Base-by-base conservation (phyloP, 768 basidiomycete genomes). In the Boletellus ananas region DNA sequence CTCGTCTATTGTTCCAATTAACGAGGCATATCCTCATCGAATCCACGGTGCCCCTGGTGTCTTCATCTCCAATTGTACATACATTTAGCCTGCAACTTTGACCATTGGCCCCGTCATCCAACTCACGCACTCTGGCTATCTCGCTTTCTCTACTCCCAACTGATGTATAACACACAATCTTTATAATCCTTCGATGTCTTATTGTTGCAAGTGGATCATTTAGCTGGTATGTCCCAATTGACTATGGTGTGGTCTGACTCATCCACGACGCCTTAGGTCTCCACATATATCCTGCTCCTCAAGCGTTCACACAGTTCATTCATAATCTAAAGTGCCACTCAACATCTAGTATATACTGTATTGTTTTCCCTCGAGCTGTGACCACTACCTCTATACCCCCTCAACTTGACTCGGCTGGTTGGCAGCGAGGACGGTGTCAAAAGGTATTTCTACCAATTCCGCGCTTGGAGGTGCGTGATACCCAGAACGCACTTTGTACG, bases 301-400 rank as follows among this genome's bases (percentile, higher is more conserved):
- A 11, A 29, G 9, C 27, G 11, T 27, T 8, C 20, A 13, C 10
- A 23, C 40, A 27, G 8, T 34, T 16, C 47, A 33, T 41, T 21
- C 23, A 34, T 52, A 50, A 43, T 33, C 21, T 65, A 51, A 36
- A 44, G 23, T 45, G 40, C 27, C 23, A 48, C 58, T 42, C 17
- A 52, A 48, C 43, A 40, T 34, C 33, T 61, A 58, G 49, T 54
- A 35, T 51, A 49, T 53, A 43, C n/a, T 48, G 38, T 50, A 43
- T 50, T 20, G 18, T 45, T 47, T 45, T 34, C 41, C 45, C 50
- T 47, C 34, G 35, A 51, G 51, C 17, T 31, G 29, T 44, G 35
- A 37, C 23, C 8, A 29, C 7, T 27, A n/a, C 13, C 45, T 34
- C 36, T 36, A 37, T 48, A n/a, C 45, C 50, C 2, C 39, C 11